Evolutionary conservation across 1,284 basidiomycete genomes (phyloP).

Genomic region (Bjerkandera adusta): DNA sequence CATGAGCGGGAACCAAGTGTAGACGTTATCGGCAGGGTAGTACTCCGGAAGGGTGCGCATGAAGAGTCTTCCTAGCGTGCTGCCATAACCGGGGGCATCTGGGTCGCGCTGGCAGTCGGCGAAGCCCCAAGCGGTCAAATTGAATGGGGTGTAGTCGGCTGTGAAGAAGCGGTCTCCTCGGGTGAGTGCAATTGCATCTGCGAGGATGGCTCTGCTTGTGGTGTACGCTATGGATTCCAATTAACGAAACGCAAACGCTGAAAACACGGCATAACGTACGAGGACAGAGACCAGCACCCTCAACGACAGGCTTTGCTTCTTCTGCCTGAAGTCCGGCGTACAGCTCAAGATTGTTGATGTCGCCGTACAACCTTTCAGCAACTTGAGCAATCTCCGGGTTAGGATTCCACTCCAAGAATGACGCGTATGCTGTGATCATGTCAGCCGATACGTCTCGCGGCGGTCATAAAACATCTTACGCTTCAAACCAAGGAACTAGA

Average conservation of each 20-base stretch:
- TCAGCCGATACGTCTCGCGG: neutral
- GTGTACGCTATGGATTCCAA: constrained; percentile 59
- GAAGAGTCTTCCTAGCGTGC: constrained; percentile 71
- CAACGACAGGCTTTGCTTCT: constrained; percentile 71
- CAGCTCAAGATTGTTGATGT: constrained; percentile 80
- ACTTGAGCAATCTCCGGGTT: constrained; percentile 67
- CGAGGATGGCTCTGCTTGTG: constrained; percentile 82
- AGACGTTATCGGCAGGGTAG: constrained; percentile 68
- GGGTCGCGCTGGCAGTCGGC: constrained; percentile 73
- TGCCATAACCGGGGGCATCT: constrained; percentile 67
- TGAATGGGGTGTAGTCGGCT: constrained; percentile 77
- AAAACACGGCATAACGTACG: constrained; percentile 39
- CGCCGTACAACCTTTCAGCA: constrained; percentile 75
- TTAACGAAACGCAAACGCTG: neutral
- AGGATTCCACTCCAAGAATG: constrained; percentile 83
- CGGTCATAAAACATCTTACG: constrained; percentile 45
- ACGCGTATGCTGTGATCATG: constrained; percentile 42
- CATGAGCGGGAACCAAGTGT: constrained; percentile 87
- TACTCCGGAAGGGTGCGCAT: constrained; percentile 70
- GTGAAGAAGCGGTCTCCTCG: constrained; percentile 85
- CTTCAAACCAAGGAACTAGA: constrained; percentile 70
- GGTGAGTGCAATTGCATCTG: constrained; percentile 84
- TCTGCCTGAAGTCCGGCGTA: constrained; percentile 72
- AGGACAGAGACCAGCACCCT: constrained; percentile 81
- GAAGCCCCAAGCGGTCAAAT: constrained; percentile 82